phyloP scores from a whole-genome alignment of 257 asterid species.

The Solanum ahanhuiri region DNA sequence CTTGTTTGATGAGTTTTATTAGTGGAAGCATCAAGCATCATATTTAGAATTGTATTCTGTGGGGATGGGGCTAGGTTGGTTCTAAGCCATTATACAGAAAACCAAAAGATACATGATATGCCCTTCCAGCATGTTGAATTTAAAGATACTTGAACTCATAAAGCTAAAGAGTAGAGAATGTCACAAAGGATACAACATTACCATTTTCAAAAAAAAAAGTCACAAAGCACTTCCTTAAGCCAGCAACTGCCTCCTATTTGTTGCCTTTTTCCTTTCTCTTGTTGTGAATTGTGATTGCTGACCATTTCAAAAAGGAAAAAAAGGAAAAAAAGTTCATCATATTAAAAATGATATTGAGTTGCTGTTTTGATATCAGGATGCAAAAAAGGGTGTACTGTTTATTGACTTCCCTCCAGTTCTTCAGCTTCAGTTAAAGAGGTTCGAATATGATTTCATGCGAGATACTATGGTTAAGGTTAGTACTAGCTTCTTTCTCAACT shows the following conservation, averaged over 20 bases:
- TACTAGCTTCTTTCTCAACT: neutral
- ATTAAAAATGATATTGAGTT: neutral
- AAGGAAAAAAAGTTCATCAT: neutral
- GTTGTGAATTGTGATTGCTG: neutral
- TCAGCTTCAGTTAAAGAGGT: constrained; percentile 97
- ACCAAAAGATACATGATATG: neutral
- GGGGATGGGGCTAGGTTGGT: neutral
- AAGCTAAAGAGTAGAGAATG: neutral
- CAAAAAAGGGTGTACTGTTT: constrained; percentile 93
- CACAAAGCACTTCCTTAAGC: neutral
- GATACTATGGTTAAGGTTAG: constrained; percentile 98
- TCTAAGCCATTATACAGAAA: neutral
- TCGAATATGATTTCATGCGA: constrained; percentile 93
- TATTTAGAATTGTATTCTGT: neutral
- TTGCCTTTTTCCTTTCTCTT: neutral
- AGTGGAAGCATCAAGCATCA: neutral
- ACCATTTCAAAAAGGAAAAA: neutral
- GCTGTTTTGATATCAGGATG: constrained; percentile 61
- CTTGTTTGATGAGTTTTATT: neutral
- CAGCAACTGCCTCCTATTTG: neutral
- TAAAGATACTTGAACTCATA: neutral
- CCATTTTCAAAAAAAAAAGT: neutral
- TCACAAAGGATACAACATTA: neutral
- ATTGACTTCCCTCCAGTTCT: constrained; percentile 96
- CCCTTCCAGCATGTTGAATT: neutral